Conservation (phyloP, 345 rosid species). For the Populus deltoides region DNA sequence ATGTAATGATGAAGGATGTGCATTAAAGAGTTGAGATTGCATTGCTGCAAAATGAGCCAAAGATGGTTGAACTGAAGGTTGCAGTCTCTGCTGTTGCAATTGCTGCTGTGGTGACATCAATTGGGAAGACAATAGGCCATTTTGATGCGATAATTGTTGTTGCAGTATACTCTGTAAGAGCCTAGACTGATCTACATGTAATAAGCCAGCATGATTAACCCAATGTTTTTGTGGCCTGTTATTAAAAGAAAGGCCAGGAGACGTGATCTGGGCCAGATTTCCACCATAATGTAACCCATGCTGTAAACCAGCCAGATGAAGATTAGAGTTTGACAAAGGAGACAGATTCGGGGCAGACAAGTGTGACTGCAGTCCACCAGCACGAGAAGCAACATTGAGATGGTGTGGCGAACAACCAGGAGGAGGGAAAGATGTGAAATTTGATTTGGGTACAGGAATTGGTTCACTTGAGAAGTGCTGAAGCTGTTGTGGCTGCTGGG, state of each 20-base stretch:
- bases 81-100: constrained; percentile 57
- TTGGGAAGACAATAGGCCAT: constrained; percentile 60
- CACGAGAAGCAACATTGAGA: constrained; percentile 47
- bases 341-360: constrained; percentile 58
- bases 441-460: constrained; percentile 55
- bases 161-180: constrained; percentile 63
- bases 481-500: constrained; percentile 59
- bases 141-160: constrained; percentile 63
- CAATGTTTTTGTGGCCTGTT: constrained; percentile 70
- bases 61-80: constrained; percentile 53
- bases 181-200: constrained; percentile 65
- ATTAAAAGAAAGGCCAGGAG: constrained; percentile 68
- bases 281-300: constrained; percentile 64
- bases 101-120: constrained; percentile 56
- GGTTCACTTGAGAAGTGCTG: constrained; percentile 74
- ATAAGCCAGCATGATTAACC: constrained; percentile 66
- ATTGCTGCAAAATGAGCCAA: constrained; percentile 66
- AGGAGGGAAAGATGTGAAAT: constrained; percentile 79
- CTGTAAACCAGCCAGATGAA: constrained; percentile 55
- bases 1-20: constrained; percentile 59
- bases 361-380: constrained; percentile 51
- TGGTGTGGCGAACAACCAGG: constrained; percentile 66
- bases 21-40: constrained; percentile 61
- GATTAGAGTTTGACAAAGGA: constrained; percentile 55
- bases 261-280: constrained; percentile 54